Percentiles rank a stretch among this genome's conserved stretches.
These are phyloP conservation scores for Solanum appendiculatum DNA, from an alignment of 257 asterid species.

Conservation along the genomic window DNA sequence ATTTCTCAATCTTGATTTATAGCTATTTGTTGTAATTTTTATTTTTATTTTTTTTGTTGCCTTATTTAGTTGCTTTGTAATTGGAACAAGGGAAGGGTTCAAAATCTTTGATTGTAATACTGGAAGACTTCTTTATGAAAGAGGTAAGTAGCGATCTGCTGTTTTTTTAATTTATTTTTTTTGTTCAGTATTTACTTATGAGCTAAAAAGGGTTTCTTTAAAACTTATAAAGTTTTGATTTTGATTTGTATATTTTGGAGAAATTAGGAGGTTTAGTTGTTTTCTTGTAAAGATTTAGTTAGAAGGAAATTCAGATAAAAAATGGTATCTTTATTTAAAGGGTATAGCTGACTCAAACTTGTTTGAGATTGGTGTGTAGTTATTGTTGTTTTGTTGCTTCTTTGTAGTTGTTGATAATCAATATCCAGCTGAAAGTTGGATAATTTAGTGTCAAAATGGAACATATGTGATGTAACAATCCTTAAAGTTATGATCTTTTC, in stretches of 20 bases:
- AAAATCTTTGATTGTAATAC: slow-evolving; percentile 62
- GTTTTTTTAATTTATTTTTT: background rate
- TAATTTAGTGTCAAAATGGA: background rate
- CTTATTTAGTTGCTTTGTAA: slow-evolving; percentile 57
- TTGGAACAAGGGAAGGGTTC: slow-evolving; percentile 79
- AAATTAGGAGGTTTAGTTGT: background rate
- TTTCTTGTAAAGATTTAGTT: background rate
- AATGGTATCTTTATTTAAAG: background rate
- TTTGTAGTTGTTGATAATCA: background rate
- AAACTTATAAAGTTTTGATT: background rate
- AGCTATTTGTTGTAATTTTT: background rate
- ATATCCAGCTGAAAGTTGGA: background rate
- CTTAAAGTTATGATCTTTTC: background rate
- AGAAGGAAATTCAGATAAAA: background rate
- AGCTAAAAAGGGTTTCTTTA: background rate
- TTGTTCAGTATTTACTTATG: background rate
- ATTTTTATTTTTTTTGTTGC: background rate
- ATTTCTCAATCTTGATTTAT: background rate
- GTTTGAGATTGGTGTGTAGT: background rate
- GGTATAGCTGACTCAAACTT: background rate
- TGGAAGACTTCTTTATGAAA: slow-evolving; percentile 71
- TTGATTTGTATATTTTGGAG: background rate
- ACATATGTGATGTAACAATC: background rate
- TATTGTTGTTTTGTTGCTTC: background rate
- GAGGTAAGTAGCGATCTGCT: slow-evolving; percentile 31